phyloP scores from a whole-genome alignment of 2,329 filamentous ascomycete genomes.

The Trichoderma brevicompactum region DNA sequence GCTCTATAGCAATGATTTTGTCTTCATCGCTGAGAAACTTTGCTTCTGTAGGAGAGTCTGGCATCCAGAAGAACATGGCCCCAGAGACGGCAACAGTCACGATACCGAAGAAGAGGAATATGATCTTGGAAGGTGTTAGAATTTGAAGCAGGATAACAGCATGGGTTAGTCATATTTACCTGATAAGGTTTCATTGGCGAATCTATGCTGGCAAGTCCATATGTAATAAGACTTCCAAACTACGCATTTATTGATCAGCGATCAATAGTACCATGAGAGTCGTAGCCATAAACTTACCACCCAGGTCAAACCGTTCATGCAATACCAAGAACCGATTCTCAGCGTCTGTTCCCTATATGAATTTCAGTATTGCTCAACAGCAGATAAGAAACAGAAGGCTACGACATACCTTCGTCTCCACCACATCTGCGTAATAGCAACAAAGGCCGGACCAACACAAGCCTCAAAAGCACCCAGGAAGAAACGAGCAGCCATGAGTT shows the following conservation, averaged over 20 bases:
- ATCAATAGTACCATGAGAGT: background rate
- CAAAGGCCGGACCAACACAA: slow-evolving; percentile 53
- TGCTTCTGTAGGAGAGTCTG: slow-evolving; percentile 55
- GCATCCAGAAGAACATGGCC: slow-evolving; percentile 53
- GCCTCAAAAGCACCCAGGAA: slow-evolving; percentile 63
- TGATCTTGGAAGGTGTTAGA: slow-evolving; percentile 44
- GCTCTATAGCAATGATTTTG: slow-evolving; percentile 58
- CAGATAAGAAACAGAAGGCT: background rate
- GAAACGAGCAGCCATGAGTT: slow-evolving; percentile 57
- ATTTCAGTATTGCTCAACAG: background rate
- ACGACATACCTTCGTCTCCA: slow-evolving; percentile 52
- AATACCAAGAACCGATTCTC: slow-evolving; percentile 62
- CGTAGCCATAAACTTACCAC: slow-evolving; percentile 44
- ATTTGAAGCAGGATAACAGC: background rate
- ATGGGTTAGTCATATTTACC: slow-evolving; percentile 35
- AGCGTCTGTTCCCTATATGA: slow-evolving; percentile 56
- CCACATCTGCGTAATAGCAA: slow-evolving; percentile 66
- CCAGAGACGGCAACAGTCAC: slow-evolving; percentile 54
- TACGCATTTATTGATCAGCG: slow-evolving; percentile 30
- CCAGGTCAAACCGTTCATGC: slow-evolving; percentile 63
- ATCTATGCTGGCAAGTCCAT: slow-evolving; percentile 62
- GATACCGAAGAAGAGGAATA: slow-evolving; percentile 59
- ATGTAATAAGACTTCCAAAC: slow-evolving; percentile 60
- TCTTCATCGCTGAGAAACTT: slow-evolving; percentile 57
- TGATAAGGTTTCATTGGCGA: slow-evolving; percentile 54